phyloP scores from a whole-genome alignment of 495 filamentous ascomycete species.

The Xeromyces bisporus region DNA sequence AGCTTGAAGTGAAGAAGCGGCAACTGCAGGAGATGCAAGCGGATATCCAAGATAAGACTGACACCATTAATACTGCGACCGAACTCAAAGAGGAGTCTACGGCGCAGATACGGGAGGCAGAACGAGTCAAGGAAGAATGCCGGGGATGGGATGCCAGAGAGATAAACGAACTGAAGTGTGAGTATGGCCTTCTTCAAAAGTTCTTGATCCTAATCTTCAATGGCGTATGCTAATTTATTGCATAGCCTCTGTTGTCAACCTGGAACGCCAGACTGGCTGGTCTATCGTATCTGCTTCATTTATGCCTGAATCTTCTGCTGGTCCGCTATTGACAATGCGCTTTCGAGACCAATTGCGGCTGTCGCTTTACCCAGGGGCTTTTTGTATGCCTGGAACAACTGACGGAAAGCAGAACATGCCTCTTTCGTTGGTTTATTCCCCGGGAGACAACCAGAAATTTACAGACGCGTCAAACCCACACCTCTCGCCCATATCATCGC shows the following conservation, averaged over 20 bases:
- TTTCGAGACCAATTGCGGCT: conserved; percentile 64
- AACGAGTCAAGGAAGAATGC: conserved; percentile 70
- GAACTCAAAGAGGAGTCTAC: conserved; percentile 50
- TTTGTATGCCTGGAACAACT: conserved; percentile 14
- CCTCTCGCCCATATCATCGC: conserved; percentile 18
- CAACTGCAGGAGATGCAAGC: conserved; percentile 45
- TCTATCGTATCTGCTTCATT: conserved; percentile 45
- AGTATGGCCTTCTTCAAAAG: conserved; percentile 6
- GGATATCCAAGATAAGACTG: conserved; percentile 45
- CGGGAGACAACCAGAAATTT: conserved; percentile 6
- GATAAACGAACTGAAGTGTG: conserved; percentile 56
- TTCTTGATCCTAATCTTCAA: conserved; percentile 1
- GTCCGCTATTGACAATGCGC: conserved; percentile 52
- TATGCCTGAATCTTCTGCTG: conserved; percentile 12
- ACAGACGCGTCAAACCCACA: not conserved
- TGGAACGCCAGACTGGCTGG: conserved; percentile 68
- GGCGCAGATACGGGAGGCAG: conserved; percentile 65
- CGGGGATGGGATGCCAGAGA: conserved; percentile 76
- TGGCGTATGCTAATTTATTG: not conserved
- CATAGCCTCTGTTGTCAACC: conserved; percentile 43
- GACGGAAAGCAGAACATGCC: conserved; percentile 10
- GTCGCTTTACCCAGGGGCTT: conserved; percentile 51
- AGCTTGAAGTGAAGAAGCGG: conserved; percentile 49
- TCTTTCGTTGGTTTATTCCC: conserved; percentile 14
- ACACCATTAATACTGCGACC: conserved; percentile 37